A percentile compares a stretch with the other conserved stretches of the same genome.
These are phyloP conservation scores for Haematococcus lacustris DNA, from an alignment of 139 green algal species.

Conservation along the genomic window DNA sequence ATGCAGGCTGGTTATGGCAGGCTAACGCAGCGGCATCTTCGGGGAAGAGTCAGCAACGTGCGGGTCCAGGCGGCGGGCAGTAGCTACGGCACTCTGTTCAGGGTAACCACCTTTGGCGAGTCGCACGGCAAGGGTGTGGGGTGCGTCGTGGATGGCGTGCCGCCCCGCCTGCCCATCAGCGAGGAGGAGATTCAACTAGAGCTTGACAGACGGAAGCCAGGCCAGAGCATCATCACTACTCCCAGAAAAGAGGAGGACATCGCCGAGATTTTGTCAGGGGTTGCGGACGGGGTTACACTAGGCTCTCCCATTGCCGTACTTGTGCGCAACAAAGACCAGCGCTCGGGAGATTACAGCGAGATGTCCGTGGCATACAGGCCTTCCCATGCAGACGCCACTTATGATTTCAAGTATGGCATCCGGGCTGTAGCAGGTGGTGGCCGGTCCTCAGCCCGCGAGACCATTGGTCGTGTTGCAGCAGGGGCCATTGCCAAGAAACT, in stretches of 20 bases:
- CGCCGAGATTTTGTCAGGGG: constrained; percentile 85
- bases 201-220: constrained; percentile 80
- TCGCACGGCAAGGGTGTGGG: constrained; percentile 92
- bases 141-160: constrained; percentile 94
- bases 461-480: constrained; percentile 94
- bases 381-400: constrained; percentile 95
- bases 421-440: constrained; percentile 92
- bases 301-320: constrained; percentile 90
- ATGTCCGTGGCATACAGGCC: constrained; percentile 87
- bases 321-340: constrained; percentile 96
- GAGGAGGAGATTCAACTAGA: constrained; percentile 79
- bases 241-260: constrained; percentile 92
- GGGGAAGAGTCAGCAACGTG: no score
- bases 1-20: no score
- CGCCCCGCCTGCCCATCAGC: constrained; percentile 78
- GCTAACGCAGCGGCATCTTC: no score
- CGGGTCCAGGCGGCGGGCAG: constrained; percentile 49
- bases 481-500: constrained; percentile 97
- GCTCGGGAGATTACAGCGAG: constrained; percentile 75
- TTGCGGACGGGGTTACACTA: constrained; percentile 71
- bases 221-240: constrained; percentile 95
- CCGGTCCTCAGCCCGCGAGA: constrained; percentile 88
- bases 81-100: constrained; percentile 84
- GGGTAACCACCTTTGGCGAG: constrained; percentile 96
- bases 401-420: constrained; percentile 99